Base-by-base conservation (phyloP, 2,329 filamentous ascomycete genomes). In the Sclerotinia glacialis region DNA sequence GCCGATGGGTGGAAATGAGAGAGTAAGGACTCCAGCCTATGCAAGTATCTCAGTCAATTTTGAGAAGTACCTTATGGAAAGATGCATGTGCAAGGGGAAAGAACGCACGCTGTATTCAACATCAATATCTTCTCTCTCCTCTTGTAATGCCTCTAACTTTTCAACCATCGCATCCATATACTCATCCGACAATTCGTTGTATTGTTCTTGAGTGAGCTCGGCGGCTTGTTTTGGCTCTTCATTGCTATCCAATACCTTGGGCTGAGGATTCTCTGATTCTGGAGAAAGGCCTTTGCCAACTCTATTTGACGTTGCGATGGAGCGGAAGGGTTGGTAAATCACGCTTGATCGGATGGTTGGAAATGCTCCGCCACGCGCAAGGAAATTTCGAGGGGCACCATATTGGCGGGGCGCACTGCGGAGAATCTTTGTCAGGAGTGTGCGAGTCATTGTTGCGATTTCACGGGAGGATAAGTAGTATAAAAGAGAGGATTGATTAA, bases 1-100 rank as follows among this genome's bases (percentile, higher is more conserved):
- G 69, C 93, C 93, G 61, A 86, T 82, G 16, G 83, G 81, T 1
- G 87, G 86, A 72, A 91, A 86, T 8, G 81, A 83, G 74, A 98
- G 83, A 70, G 88, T 93, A 72, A 98, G 83, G 66, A 98, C 93
- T 65, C 95, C 94, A 64, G 92, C 86, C 93, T 97, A 73, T 55
- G 47, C 8, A 34, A 5, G 34, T 23, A 54, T 62, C 16, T 44
- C 14, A 5, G 44, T 65, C 40, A 65, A 11, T 60, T 21, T 28
- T 49, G 6, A 2, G 14, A 40, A 61, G 8, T n/a, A 21, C 8
- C 7, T 26, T n/a, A 61, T 49, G n/a, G 7, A 37, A 37, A 31
- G 16, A n/a, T 31, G 31, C 14, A 47, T 61, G 58, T 26, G 31
- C 44, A 44, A 2, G 5, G n/a, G n/a, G 23, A 21, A 68, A 68